phyloP scores from a whole-genome alignment of 208 protist genomes.

The Acanthamoeba castellanii region DNA sequence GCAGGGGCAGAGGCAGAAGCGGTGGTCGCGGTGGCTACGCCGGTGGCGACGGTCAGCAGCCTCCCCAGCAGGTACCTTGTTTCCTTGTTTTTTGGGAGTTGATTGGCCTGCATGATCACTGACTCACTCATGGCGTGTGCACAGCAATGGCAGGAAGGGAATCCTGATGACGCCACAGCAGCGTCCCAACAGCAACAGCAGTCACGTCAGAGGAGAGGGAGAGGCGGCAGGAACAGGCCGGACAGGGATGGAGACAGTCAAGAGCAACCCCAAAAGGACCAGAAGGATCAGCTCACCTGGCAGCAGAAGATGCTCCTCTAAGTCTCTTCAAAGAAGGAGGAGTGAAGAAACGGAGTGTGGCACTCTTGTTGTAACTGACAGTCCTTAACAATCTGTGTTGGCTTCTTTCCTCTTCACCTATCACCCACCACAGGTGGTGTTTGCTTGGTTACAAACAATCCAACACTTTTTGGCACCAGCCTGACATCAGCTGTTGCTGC shows the following conservation, averaged over 20 bases:
- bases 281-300: conserved; percentile 67
- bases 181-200: neutral
- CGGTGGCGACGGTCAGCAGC: neutral
- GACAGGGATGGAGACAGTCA: neutral
- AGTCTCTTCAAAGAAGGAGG: too few species aligned
- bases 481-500: too few species aligned
- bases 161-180: neutral
- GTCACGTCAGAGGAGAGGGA: neutral
- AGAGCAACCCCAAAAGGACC: neutral
- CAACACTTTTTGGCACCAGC: too few species aligned
- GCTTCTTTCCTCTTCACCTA: too few species aligned
- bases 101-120: neutral
- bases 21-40: neutral
- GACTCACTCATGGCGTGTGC: neutral
- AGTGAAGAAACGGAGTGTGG: too few species aligned
- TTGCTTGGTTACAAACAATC: too few species aligned
- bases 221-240: neutral
- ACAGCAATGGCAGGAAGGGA: neutral
- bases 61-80: neutral
- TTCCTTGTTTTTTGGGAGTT: neutral
- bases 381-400: too few species aligned
- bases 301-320: conserved; percentile 61
- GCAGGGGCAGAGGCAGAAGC: neutral
- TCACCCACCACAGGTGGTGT: too few species aligned
- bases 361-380: too few species aligned